These are phyloP conservation scores for Millerago galiae DNA, from an alignment of 805 yeast species.

Conservation along the genomic window DNA sequence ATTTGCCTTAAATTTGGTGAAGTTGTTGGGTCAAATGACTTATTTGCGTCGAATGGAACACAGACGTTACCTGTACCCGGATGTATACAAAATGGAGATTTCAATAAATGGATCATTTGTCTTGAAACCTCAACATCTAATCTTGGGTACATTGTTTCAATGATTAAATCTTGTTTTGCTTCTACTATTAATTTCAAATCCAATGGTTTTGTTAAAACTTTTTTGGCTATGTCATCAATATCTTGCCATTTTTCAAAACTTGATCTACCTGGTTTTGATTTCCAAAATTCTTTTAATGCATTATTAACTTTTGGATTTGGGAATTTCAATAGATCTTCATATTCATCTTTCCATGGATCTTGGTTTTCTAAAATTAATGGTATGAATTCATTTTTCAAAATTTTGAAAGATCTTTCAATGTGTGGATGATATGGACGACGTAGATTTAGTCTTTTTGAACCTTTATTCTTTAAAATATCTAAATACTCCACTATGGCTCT, in stretches of 20 bases:
- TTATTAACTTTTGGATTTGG: slow-evolving; percentile 50
- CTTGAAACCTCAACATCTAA: slow-evolving; percentile 90
- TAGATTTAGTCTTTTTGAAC: slow-evolving; percentile 42
- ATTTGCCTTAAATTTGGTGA: slow-evolving; percentile 72
- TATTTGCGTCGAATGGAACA: slow-evolving; percentile 58
- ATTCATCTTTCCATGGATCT: slow-evolving; percentile 72
- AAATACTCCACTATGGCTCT: slow-evolving; percentile 78
- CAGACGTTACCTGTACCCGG: slow-evolving; percentile 95
- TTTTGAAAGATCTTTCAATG: slow-evolving; percentile 64
- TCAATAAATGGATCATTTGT: slow-evolving; percentile 83
- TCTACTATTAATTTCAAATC: slow-evolving; percentile 49
- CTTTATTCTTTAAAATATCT: slow-evolving; percentile 59
- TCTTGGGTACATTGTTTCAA: slow-evolving; percentile 82
- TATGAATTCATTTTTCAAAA: slow-evolving; percentile 57
- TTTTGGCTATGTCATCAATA: slow-evolving; percentile 44
- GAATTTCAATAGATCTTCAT: slow-evolving; percentile 50
- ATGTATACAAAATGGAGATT: slow-evolving; percentile 95
- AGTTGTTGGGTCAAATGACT: slow-evolving; percentile 65
- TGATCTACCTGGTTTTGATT: slow-evolving; percentile 39
- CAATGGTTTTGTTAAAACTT: slow-evolving; percentile 30
- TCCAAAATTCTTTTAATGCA: slow-evolving; percentile 57
- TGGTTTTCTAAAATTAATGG: slow-evolving; percentile 70
- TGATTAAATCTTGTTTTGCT: slow-evolving; percentile 75
- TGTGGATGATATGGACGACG: slow-evolving; percentile 89
- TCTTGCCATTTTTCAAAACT: slow-evolving; percentile 75